Evolutionary conservation across 345 rosid genomes (phyloP), one percentile per base, ranked within the genome.

Genomic region (Pugionium dolabratum): DNA sequence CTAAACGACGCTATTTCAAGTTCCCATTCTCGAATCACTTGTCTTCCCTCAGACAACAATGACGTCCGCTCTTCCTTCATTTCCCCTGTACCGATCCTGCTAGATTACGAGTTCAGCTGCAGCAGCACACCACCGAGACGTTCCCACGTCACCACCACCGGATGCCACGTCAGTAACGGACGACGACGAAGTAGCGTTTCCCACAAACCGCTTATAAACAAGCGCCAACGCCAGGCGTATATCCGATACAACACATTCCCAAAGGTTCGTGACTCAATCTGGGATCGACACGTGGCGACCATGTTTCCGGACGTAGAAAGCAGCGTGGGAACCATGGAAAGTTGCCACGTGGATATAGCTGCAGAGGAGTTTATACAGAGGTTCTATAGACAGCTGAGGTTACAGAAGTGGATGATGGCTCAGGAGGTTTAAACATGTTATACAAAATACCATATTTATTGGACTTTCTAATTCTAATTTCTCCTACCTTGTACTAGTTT

Each of bases 21-120:
- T 2, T 80, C 82, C 50, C 77, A 83, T 76, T 73, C 85, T 5
- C 66, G 82, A 41, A 75, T 89, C 81, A 77, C 87, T 7, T 92
- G 98, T 78, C 87, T 85, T 9, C 84, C 96, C 9, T 64, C 65
- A 49, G 88, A 86, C 57, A 59, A 56, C 70, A 28, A 74, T 49
- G 77, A 74, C 1, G 71, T 87, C 59, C 71, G 72, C 6, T 70
- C 85, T 18, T 80, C 89, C 31, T 86, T 85, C 80, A 34, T 86
- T 2, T 83, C 88, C 34, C 90, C 91, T 7, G 80, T 85, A 43
- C 88, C 91, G 0, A 66, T 73, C 43, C 59, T 63, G 61, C 60
- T 79, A 0, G 97, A 89, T 40, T 90, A 89, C 67, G 98, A 93
- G 78, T 93, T 93, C 77, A 87, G 97, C 82, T 93, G 98, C 81